Evolutionary conservation across 257 asterid genomes (phyloP), one percentile per base, ranked within the genome.

Genomic region (Cynanchum wilfordii): DNA sequence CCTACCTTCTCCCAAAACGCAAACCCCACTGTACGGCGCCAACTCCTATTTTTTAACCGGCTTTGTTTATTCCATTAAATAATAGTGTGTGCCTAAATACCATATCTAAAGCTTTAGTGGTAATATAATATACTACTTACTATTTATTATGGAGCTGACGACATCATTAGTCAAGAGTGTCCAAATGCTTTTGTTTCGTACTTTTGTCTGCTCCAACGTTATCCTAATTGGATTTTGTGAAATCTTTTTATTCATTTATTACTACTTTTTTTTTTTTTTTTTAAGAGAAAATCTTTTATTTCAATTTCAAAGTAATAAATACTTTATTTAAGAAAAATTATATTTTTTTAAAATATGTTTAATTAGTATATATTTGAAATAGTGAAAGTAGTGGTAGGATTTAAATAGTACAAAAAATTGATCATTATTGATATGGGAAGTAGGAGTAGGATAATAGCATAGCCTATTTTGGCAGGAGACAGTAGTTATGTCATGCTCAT

Each of bases 21-120:
- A n/a, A 33, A 33, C 38, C 47, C 75, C 42, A 1, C 47, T 70
- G 87, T 86, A 86, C 96, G 87, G 88, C 96, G 91, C 91, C 91
- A 77, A 82, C 82, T 27, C 66, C 83, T 27, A 2, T 7, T 3
- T 27, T 74, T n/a, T 58, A 56, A 22, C 19, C 42, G 2, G 2
- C 0, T 24, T 67, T 33, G 0, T 74, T 49, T 66, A 44, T 60
- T 9, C 30, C 6, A 19, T 19, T 2, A 58, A 30, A 52, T 52
- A 19, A 19, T 19, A 10, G 24, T 20, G 25, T 1, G 24, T 52
- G 58, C 22, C 17, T 15, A 50, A 42, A 5, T 11, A 54, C 25
- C 25, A 3, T 54, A 51, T 54, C 59, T 54, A 20, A 42, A 5
- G 47, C 47, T 42, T 42, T 42, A 42, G 47, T 42, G 47, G 47